phyloP scores from a whole-genome alignment of 495 filamentous ascomycete genomes.

The Daldinia concentrica region DNA sequence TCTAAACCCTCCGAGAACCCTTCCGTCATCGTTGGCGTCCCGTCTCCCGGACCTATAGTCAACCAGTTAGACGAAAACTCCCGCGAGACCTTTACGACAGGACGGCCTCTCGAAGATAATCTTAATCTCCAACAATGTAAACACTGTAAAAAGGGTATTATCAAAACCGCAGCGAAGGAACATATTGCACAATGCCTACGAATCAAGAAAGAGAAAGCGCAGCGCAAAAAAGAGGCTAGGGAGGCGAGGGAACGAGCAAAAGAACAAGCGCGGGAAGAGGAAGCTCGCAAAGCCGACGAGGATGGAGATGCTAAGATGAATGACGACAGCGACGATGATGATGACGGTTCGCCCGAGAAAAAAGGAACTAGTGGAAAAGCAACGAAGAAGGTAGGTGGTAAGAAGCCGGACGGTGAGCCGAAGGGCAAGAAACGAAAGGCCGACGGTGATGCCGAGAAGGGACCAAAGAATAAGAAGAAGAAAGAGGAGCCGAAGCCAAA shows the following conservation, averaged over 20 bases:
- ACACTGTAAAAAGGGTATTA: conserved; percentile 79
- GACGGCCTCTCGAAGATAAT: conserved; percentile 74
- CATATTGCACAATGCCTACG: conserved; percentile 77
- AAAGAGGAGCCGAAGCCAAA: conserved; percentile 96
- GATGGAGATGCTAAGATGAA: conserved; percentile 72
- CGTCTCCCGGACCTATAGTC: conserved; percentile 65
- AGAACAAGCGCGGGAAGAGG: conserved; percentile 64
- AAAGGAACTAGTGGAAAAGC: conserved; percentile 61
- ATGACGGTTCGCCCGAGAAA: conserved; percentile 58
- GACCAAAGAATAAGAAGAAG: conserved; percentile 87
- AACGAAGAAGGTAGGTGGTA: conserved; percentile 75
- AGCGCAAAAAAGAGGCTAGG: conserved; percentile 81
- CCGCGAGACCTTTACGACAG: conserved; percentile 75
- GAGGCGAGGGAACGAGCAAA: conserved; percentile 76
- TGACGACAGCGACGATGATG: conserved; percentile 84
- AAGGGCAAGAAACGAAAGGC: conserved; percentile 96
- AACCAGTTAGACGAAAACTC: conserved; percentile 77
- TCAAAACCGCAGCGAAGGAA: conserved; percentile 66
- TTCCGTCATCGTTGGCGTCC: conserved; percentile 56
- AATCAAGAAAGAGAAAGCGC: conserved; percentile 77
- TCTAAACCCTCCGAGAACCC: conserved; percentile 50
- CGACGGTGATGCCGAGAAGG: conserved; percentile 76
- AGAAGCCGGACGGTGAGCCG: conserved; percentile 71
- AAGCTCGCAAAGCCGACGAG: conserved; percentile 64
- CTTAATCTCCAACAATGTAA: conserved; percentile 79